These are phyloP conservation scores for Pseudocercospora vitis DNA, from an alignment of 2,329 filamentous ascomycete species.

Conservation along the genomic window DNA sequence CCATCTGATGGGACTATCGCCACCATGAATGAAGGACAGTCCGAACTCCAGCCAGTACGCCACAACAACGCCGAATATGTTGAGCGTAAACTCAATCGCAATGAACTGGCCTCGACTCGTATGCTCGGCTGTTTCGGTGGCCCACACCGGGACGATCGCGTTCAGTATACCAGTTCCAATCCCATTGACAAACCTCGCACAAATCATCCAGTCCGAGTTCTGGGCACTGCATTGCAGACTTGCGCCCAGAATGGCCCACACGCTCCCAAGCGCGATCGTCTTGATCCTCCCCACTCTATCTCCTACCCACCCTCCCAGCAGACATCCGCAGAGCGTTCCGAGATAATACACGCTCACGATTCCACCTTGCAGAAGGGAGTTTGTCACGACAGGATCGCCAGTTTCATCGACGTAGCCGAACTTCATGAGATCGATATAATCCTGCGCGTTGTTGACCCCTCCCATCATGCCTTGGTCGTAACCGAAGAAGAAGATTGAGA, in stretches of 20 bases:
- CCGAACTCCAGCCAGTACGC: slow-evolving; percentile 45
- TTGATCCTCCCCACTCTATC: slow-evolving; percentile 63
- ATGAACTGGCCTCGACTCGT: slow-evolving; percentile 59
- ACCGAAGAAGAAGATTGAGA: slow-evolving; percentile 69
- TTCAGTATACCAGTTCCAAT: slow-evolving; percentile 70
- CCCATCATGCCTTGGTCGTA: slow-evolving; percentile 49
- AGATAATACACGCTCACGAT: slow-evolving; percentile 61
- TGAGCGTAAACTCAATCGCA: slow-evolving; percentile 64
- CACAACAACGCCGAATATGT: slow-evolving; percentile 64
- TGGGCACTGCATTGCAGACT: slow-evolving; percentile 64
- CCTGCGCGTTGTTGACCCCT: slow-evolving; percentile 64
- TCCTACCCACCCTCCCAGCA: slow-evolving; percentile 64
- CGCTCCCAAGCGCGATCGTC: slow-evolving; percentile 60
- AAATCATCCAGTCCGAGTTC: slow-evolving; percentile 65
- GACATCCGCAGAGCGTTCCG: slow-evolving; percentile 63
- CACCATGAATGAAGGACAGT: slow-evolving; percentile 27
- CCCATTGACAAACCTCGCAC: slow-evolving; percentile 32
- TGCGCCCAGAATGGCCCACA: slow-evolving; percentile 53
- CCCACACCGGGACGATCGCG: slow-evolving; percentile 70
- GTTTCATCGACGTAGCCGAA: slow-evolving; percentile 57
- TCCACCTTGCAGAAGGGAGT: slow-evolving; percentile 62
- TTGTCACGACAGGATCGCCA: slow-evolving; percentile 52
- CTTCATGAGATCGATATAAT: slow-evolving; percentile 65
- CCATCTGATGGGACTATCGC: slow-evolving; percentile 23
- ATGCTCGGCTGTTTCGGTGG: slow-evolving; percentile 67